Evolutionary conservation across 768 basidiomycete genomes (phyloP).

Genomic region (Rhizopogon vulgaris): DNA sequence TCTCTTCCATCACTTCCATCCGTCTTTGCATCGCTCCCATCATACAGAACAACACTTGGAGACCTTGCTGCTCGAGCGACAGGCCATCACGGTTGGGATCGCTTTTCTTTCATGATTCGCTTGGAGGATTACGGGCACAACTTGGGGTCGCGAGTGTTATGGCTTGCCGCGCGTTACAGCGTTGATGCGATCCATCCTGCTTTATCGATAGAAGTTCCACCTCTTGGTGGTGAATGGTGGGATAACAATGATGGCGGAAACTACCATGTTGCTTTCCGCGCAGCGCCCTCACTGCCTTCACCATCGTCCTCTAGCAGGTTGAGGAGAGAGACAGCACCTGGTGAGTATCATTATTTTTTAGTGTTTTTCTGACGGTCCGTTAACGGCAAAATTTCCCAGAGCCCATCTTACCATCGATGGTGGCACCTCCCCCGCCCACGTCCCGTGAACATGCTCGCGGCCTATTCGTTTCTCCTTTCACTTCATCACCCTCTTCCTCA

Average conservation of each 20-base stretch:
- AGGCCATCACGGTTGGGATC: constrained; percentile 39
- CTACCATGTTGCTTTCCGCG: constrained; percentile 67
- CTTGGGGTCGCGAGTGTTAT: constrained; percentile 48
- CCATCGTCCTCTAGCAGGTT: background rate
- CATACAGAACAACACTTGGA: background rate
- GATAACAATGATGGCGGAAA: constrained; percentile 82
- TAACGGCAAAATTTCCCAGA: constrained; percentile 4
- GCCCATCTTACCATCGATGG: background rate
- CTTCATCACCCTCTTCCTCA: background rate
- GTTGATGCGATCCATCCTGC: constrained; percentile 15
- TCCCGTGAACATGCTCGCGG: constrained; percentile 11
- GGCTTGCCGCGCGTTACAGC: constrained; percentile 53
- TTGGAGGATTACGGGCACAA: constrained; percentile 63
- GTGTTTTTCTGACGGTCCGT: background rate
- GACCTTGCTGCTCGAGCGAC: background rate
- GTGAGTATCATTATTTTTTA: constrained; percentile 4
- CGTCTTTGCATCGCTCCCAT: constrained; percentile 14
- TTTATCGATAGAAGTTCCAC: constrained; percentile 18
- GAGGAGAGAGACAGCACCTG: constrained; percentile 17
- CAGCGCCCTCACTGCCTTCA: background rate
- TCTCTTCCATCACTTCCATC: constrained; percentile 34
- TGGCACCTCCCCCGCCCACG: background rate
- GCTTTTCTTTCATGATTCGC: constrained; percentile 55
- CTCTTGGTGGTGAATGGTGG: constrained; percentile 78
- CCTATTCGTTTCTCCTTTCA: constrained; percentile 1